Base-by-base conservation (phyloP, 495 filamentous ascomycete genomes). In the Penicillium manginii region DNA sequence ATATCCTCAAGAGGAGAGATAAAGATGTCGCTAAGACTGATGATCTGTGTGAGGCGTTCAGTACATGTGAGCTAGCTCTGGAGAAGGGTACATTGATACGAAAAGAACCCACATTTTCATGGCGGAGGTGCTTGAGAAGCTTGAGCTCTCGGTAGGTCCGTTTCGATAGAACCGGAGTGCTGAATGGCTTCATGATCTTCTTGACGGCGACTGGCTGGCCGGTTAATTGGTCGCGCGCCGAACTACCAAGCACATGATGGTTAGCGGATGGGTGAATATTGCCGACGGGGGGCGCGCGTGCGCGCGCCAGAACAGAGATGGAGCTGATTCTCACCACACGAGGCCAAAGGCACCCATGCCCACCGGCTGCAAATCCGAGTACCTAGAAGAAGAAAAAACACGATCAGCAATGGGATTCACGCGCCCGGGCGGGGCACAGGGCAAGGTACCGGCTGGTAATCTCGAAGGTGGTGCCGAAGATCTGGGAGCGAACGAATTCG, bases 171-270 rank as follows among this genome's bases (percentile, higher is more conserved):
- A 98, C 94, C 6, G 94, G 94, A 11, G 94, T 98, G 81, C 92
- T 96, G 79, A 98, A 98, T 7, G 94, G 94, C 82, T 98, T 98
- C 96, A 98, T 98, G 69, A 98, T 98, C 83, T 98, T 98, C 85
- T 98, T 98, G 66, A 98, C 92, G 31, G 94, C 94, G 57, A 98
- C 94, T 69, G 91, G 91, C 71, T 96, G 91, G 66, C 81, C 87
- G 52, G 96, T 98, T 72, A 98, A 91, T 82, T 97, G 91, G 73
- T 98, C 94, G 78, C 89, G 93, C 57, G 94, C 94, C 46, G 94
- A 97, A 77, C 94, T 98, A 49, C 62, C 19, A 17, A 47, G 45
- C 21, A 21, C 39, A 54, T 49, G 18, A 59, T 29, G 42, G 39
- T 72, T 59, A 70, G 65, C 56, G 31, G n/a, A 15, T 2, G 50